These are phyloP conservation scores for Hippophae tibetana DNA, from an alignment of 306 rosid species.

Conservation along the genomic window DNA sequence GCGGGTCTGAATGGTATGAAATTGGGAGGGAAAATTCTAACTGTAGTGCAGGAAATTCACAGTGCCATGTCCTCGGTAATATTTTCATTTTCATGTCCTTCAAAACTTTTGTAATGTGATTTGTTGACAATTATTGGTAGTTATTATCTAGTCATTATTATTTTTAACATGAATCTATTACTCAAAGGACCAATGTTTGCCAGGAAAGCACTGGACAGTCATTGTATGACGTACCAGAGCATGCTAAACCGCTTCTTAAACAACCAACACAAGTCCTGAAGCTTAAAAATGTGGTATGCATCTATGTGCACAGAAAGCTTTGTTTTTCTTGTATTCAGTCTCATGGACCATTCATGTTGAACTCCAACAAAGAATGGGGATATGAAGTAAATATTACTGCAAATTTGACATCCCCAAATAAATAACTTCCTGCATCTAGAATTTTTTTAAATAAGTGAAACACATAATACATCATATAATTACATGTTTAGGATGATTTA, in stretches of 20 bases:
- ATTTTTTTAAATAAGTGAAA: not conserved
- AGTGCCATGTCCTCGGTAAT: constrained; percentile 43
- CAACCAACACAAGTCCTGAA: constrained; percentile 60
- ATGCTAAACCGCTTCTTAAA: constrained; percentile 65
- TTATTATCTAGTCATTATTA: not conserved
- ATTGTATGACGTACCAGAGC: constrained; percentile 64
- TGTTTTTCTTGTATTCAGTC: no score
- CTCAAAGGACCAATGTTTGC: constrained; percentile 17
- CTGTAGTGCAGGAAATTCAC: constrained; percentile 61
- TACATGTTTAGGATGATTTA: constrained; percentile 9
- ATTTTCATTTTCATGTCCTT: constrained; percentile 4
- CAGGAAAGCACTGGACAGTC: constrained; percentile 46
- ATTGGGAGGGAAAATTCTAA: constrained; percentile 65
- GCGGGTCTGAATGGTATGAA: constrained; percentile 83
- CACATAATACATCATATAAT: not conserved
- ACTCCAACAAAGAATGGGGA: no score
- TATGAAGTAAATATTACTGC: no score
- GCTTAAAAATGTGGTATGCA: constrained; percentile 74
- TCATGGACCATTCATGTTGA: no score
- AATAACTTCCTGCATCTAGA: not conserved
- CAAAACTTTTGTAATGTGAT: not conserved
- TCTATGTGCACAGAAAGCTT: no score
- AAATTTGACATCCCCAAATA: no score
- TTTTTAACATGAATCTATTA: constrained; percentile 11
- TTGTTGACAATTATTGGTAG: constrained; percentile 4